Base-by-base conservation (phyloP, 331 rosid genomes). In the Spiraea crenata region DNA sequence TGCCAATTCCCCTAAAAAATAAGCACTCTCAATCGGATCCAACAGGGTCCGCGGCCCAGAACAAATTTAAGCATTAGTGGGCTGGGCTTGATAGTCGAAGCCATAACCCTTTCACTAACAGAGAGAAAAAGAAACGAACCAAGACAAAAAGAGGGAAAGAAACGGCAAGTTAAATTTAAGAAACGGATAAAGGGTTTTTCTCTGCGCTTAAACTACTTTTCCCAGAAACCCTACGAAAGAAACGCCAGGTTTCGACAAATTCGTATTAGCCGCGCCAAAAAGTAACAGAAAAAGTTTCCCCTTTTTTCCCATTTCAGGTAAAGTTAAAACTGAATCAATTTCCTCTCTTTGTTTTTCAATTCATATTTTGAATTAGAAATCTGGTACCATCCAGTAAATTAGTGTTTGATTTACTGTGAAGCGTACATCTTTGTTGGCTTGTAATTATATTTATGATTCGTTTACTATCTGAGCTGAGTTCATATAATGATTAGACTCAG, bases 161-260 rank as follows among this genome's bases (percentile, higher is more conserved):
- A n/a, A n/a, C n/a, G n/a, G n/a, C n/a, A n/a, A n/a, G n/a, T n/a
- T n/a, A n/a, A n/a, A n/a, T n/a, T n/a, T 15, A 5, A 52, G 57
- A 52, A 52, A 52, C 57, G 57, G 34, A 51, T 16, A n/a, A n/a
- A n/a, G 0, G 31, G 4, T 16, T 54, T 54, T 54, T 19, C 7
- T 7, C 10, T 7, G 34, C 5, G 58, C 35, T 54, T 45, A 20
- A n/a, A 17, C 45, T 52, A 48, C 52, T 82, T 81, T 80, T 69
- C 82, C n/a, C 65, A 57, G 84, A 83, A 83, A 85, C 87, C 80
- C 76, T 67, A 56, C 39, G 71, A 40, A 81, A 74, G 84, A 86
- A 86, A 86, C 88, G 90, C 90, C 50, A 74, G 77, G 86, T 83
- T 82, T 83, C 84, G 82, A 41, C 61, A 25, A 45, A 47, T 47